These are phyloP conservation scores for Prunus kanzakura DNA, from an alignment of 306 rosid species.

Conservation along the genomic window DNA sequence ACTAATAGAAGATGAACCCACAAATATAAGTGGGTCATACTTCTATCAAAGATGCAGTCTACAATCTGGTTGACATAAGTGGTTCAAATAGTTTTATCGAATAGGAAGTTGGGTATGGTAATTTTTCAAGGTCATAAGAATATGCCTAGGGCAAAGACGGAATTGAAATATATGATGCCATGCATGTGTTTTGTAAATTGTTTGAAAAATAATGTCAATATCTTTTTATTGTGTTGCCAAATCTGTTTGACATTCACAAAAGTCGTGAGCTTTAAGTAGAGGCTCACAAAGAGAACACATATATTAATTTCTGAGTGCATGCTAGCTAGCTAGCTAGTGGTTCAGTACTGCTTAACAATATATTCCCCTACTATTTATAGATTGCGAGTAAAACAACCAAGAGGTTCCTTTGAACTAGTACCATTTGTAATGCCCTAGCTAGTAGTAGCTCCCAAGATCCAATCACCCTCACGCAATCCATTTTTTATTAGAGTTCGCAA, in stretches of 20 bases:
- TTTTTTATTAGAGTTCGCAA: no score
- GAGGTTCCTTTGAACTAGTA: no score
- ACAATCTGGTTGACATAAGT: not conserved
- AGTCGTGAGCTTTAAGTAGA: not conserved
- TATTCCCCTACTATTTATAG: no score
- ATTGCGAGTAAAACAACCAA: no score
- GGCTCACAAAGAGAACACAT: no score
- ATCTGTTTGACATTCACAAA: not conserved
- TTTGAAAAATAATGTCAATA: slow-evolving; percentile 39
- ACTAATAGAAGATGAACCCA: slow-evolving; percentile 2
- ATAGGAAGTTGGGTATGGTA: slow-evolving; percentile 16
- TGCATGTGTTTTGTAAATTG: slow-evolving; percentile 52
- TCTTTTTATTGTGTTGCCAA: not conserved
- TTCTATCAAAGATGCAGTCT: not conserved
- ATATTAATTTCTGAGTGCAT: no score
- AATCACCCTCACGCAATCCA: no score
- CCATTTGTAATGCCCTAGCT: no score
- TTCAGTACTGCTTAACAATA: no score
- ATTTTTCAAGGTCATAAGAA: slow-evolving; percentile 42
- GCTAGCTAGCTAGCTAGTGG: no score
- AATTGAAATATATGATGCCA: slow-evolving; percentile 4
- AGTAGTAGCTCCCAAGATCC: no score
- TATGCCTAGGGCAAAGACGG: slow-evolving; percentile 6
- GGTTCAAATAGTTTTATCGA: not conserved
- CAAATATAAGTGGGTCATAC: not conserved